phyloP scores from a whole-genome alignment of 2,329 filamentous ascomycete genomes.

The Apiospora aurea region DNA sequence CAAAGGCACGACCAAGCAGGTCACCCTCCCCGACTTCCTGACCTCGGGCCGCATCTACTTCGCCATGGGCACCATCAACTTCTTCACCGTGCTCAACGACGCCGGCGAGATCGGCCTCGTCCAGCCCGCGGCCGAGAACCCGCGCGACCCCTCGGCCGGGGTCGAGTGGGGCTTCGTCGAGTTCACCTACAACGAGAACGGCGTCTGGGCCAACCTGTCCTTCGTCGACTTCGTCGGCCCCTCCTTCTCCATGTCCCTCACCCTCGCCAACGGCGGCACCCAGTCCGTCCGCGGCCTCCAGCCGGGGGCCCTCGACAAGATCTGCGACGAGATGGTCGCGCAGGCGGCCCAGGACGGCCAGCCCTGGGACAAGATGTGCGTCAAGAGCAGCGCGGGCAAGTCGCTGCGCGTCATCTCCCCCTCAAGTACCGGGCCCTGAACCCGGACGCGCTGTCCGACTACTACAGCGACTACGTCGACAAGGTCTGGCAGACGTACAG shows the following conservation, averaged over 20 bases:
- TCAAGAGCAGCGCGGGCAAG: constrained; percentile 44
- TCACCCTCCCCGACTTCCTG: constrained; percentile 50
- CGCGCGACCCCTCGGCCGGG: constrained; percentile 49
- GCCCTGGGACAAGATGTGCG: constrained; percentile 55
- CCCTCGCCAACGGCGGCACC: constrained; percentile 42
- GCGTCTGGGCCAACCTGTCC: constrained; percentile 56
- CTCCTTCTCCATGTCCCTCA: constrained; percentile 57
- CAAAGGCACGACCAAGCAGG: constrained; percentile 44
- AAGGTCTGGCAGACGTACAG: constrained; percentile 54
- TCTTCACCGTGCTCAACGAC: constrained; percentile 44
- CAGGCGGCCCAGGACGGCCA: constrained; percentile 48
- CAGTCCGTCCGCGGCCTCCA: constrained; percentile 50
- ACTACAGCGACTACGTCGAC: constrained; percentile 55
- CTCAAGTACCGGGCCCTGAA: constrained; percentile 49
- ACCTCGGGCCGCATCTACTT: constrained; percentile 51
- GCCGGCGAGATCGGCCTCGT: constrained; percentile 48
- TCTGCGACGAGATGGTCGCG: constrained; percentile 49
- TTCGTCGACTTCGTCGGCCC: constrained; percentile 61
- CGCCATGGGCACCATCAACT: constrained; percentile 47
- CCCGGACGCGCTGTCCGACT: constrained; percentile 45
- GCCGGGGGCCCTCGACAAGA: constrained; percentile 43
- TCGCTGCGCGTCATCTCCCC: constrained; percentile 55
- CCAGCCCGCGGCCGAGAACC: constrained; percentile 55
- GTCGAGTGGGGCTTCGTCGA: constrained; percentile 60
- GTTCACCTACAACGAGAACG: constrained; percentile 50